Base-by-base conservation (phyloP, 192 early-diverging fungal genomes). In the Umbelopsis sp. region DNA sequence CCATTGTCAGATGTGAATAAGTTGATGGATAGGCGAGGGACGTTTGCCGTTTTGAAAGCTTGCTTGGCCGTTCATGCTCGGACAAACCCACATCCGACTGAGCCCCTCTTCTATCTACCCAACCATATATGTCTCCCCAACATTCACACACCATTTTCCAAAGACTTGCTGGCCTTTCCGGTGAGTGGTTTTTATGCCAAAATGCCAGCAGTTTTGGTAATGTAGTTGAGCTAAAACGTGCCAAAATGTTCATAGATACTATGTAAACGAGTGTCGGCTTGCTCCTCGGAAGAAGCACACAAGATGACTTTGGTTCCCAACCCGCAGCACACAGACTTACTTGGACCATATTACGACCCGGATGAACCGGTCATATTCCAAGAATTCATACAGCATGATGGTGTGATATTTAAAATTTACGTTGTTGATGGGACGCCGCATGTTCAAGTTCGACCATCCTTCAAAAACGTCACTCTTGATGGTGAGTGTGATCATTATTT, bases 371-470 rank as follows among this genome's bases (percentile, higher is more conserved):
- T 80, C 3, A 80, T 80, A 16, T 48, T 80, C 21, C 78, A 80
- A 66, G 71, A 74, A 25, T 80, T 80, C 23, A 73, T 80, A 49
- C 70, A 72, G 44, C 78, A 80, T 64, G 78, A 75, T 55, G 78
- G 78, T 2, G 64, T 75, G 8, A 73, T 80, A 55, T 66, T 75
- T 13, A 80, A 80, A 22, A 71, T 80, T 0, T 80, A 80, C 50
- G 78, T 75, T 18, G 52, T 68, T n/a, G 74, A 73, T 51, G 71
- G 61, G 3, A 27, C 71, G 9, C 53, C 75, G 3, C 46, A 64
- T 58, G 67, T 75, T 16, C 50, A 67, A 20, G 35, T 68, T 25
- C 48, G 78, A 44, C 78, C 78, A 13, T 80, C 78, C 15, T 71
- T 80, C 41, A 72, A 66, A 48, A 75, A 80, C 21, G 16, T 70